Base-by-base conservation (phyloP, 176 grass and related monocot genomes). In the Ampelocalamus luodianensis region DNA sequence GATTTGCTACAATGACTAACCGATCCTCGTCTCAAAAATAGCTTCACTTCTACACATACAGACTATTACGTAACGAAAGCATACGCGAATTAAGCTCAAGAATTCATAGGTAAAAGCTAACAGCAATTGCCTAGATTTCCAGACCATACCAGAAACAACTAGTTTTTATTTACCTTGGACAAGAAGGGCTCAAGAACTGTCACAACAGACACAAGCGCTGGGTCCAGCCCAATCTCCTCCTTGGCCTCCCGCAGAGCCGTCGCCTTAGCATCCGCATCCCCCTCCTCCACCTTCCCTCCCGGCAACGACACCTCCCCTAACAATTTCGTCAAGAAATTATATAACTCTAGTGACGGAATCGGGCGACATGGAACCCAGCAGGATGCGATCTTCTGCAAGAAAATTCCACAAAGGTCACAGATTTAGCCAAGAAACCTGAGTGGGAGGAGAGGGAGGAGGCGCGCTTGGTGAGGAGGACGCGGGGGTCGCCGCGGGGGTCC, bases 171-270 rank as follows among this genome's bases (percentile, higher is more conserved):
- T 88, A 98, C 96, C 91, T 98, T 98, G 67, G 96, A 98, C 10
- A 98, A 56, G 76, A 98, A 98, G 7, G 96, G 93, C 65, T 98
- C 88, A 56, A 98, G 93, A 87, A 90, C 79, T 24, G 93, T 74
- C n/a, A 98, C 86, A 55, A 95, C 49, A 37, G 83, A 90, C 2
- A 95, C 89, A 32, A 98, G 72, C 29, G 74, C 77, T 3, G 91
- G 96, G 42, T 95, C 86, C 40, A 98, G 81, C 12, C 96, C 96
- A 67, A 95, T 98, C 76, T 98, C 96, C 79, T 98, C 96, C 14
- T 90, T 14, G 65, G 96, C 96, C 68, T 98, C 96, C 79, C 96
- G 76, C 32, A 95, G 58, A 42, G 96, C 96, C 59, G 96, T 98
- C 53, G 92, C 89, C 76, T 82, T 85, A 14, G 72, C 93, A 59